Evolutionary conservation across 352 stramenopile species (phyloP).

Genomic region (Phytopythium litorale): DNA sequence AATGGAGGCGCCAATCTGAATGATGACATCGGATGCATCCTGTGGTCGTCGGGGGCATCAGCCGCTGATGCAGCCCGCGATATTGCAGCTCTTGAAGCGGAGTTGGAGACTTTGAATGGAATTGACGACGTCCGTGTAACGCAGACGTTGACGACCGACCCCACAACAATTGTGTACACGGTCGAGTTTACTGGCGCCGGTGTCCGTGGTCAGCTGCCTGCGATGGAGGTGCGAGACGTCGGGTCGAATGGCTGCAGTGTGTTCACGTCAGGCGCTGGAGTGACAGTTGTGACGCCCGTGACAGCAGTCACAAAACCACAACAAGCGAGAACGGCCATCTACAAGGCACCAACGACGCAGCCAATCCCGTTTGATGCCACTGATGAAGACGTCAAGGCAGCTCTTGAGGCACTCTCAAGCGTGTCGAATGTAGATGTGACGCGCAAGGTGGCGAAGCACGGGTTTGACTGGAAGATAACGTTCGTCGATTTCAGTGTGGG

Average conservation of each 20-base stretch:
- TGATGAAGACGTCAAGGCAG: slow-evolving; percentile 90
- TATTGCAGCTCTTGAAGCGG: slow-evolving; percentile 47
- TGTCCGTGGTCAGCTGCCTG: slow-evolving; percentile 88
- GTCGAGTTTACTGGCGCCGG: slow-evolving; percentile 90
- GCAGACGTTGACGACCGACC: slow-evolving; percentile 33
- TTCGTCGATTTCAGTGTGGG: slow-evolving; percentile 75
- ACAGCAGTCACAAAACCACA: slow-evolving; percentile 43
- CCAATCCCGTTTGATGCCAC: slow-evolving; percentile 89
- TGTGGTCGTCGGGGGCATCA: slow-evolving; percentile 63
- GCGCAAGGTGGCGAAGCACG: slow-evolving; percentile 75
- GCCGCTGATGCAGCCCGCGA: slow-evolving; percentile 36
- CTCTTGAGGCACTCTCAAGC: slow-evolving; percentile 86
- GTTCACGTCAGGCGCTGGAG: slow-evolving; percentile 34
- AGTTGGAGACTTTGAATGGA: slow-evolving; percentile 54
- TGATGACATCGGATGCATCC: slow-evolving; percentile 68
- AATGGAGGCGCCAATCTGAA: slow-evolving; percentile 67
- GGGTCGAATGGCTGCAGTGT: slow-evolving; percentile 91
- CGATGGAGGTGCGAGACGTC: slow-evolving; percentile 84
- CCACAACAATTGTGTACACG: slow-evolving; percentile 80
- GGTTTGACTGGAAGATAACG: slow-evolving; percentile 91
- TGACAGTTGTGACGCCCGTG: slow-evolving; percentile 1
- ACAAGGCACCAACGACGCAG: slow-evolving; percentile 87
- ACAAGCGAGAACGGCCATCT: slow-evolving; percentile 75
- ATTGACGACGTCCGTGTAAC: slow-evolving; percentile 79
- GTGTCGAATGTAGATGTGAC: slow-evolving; percentile 89